These are phyloP conservation scores for Melampsora americana DNA, from an alignment of 1,284 basidiomycete genomes.

Conservation along the genomic window DNA sequence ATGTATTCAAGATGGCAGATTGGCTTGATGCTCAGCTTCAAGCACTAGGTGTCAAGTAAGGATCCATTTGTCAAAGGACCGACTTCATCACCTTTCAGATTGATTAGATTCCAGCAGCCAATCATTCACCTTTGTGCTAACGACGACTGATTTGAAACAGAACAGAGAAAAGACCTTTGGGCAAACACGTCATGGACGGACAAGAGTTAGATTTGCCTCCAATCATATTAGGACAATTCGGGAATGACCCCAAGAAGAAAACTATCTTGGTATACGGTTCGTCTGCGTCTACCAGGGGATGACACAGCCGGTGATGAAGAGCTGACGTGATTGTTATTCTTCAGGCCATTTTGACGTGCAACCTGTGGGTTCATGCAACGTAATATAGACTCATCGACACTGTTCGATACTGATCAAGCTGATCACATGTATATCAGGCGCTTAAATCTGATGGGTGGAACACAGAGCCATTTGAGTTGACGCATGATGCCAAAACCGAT, in stretches of 20 bases:
- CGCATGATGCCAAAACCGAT: constrained; percentile 65
- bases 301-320: constrained; percentile 1
- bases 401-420: constrained; percentile 44
- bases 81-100: no score
- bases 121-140: no score
- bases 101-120: no score
- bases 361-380: constrained; percentile 49
- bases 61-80: no score
- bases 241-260: constrained; percentile 80
- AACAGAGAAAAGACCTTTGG: constrained; percentile 53
- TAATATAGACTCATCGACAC: not conserved
- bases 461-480: constrained; percentile 82
- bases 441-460: constrained; percentile 71
- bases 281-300: not conserved
- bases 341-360: constrained; percentile 56
- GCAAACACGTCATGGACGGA: constrained; percentile 78
- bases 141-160: constrained; percentile 49
- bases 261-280: constrained; percentile 80
- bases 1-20: constrained; percentile 52
- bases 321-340: not conserved
- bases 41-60: constrained; percentile 48
- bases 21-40: constrained; percentile 52
- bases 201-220: constrained; percentile 75
- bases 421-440: constrained; percentile 47
- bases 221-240: constrained; percentile 71